Percentiles rank a stretch among this genome's conserved stretches.
Conservation (phyloP, 495 filamentous ascomycete species). For the Emericellopsis terricola region DNA sequence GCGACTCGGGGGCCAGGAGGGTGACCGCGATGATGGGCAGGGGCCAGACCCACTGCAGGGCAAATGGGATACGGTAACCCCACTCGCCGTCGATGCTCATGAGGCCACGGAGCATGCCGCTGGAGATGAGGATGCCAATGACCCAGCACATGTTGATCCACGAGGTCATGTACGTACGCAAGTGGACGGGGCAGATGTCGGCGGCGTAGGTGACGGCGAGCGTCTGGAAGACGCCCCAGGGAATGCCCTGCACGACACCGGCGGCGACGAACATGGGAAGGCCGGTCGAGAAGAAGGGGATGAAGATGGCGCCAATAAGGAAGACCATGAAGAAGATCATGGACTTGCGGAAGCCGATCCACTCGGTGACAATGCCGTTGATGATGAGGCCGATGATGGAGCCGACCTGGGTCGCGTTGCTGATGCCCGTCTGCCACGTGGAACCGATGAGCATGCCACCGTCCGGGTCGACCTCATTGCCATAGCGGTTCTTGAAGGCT, state of each 20-base stretch:
- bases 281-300: constrained; percentile 42
- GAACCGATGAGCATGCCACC: constrained; percentile 31
- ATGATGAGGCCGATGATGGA: constrained; percentile 38
- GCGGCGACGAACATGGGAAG: constrained; percentile 42
- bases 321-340: constrained; percentile 30
- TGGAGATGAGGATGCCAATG: constrained; percentile 43
- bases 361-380: constrained; percentile 42
- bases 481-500: constrained; percentile 41
- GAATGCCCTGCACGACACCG: constrained; percentile 53
- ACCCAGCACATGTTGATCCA: constrained; percentile 58
- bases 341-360: constrained; percentile 42
- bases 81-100: constrained; percentile 29
- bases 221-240: constrained; percentile 46
- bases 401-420: constrained; percentile 20
- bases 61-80: constrained; percentile 43
- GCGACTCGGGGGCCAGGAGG: constrained; percentile 51
- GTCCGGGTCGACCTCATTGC: constrained; percentile 20
- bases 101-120: constrained; percentile 38
- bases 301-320: constrained; percentile 30
- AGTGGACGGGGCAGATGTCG: constrained; percentile 34
- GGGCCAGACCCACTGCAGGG: constrained; percentile 55
- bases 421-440: constrained; percentile 19
- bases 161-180: constrained; percentile 45
- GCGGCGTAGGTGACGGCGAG: constrained; percentile 37
- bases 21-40: constrained; percentile 41